Percentiles rank a stretch among this genome's conserved stretches.
These are phyloP conservation scores for Favolaschia claudopus DNA, from an alignment of 768 basidiomycete genomes.

Conservation along the genomic window DNA sequence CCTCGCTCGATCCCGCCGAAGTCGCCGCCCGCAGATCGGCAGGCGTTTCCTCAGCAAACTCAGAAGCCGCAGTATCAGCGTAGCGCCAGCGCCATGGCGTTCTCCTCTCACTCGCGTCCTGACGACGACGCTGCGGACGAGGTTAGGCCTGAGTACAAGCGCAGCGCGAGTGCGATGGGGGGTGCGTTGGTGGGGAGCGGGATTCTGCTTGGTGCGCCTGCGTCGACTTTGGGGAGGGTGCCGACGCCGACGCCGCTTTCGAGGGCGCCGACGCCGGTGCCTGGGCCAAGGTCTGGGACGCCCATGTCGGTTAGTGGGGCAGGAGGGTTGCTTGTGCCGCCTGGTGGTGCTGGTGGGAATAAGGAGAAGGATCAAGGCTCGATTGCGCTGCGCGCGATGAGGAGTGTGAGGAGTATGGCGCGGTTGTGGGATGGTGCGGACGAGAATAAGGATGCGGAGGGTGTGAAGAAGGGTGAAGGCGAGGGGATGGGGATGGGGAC, in stretches of 20 bases:
- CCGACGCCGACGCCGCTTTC: conserved; percentile 22
- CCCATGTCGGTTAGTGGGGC: too few relatives aligned
- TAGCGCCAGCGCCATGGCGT: conserved; percentile 13
- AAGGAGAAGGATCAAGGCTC: conserved; percentile 53
- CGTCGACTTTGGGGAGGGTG: conserved; percentile 24
- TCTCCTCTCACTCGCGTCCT: not conserved
- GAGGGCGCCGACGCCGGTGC: conserved; percentile 25
- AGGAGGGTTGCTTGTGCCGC: conserved; percentile 48
- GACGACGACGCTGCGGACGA: too few relatives aligned
- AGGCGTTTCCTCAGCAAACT: not conserved
- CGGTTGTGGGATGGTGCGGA: conserved; percentile 55
- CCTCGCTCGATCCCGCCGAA: not conserved
- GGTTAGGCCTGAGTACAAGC: conserved; percentile 13
- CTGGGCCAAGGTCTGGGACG: conserved; percentile 45
- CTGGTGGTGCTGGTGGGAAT: conserved; percentile 27
- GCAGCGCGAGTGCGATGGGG: conserved; percentile 34
- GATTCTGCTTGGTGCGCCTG: conserved; percentile 13
- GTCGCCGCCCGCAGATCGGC: too few relatives aligned
- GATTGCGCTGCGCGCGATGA: conserved; percentile 81
- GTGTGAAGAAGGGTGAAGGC: conserved; percentile 48
- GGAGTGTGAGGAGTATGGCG: conserved; percentile 78
- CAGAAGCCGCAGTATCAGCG: not conserved
- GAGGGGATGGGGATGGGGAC: too few relatives aligned
- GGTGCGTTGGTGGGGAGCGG: conserved; percentile 30
- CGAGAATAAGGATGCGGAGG: conserved; percentile 35